Base-by-base conservation (phyloP, 139 green algal genomes). In the Coelastrella sp. region DNA sequence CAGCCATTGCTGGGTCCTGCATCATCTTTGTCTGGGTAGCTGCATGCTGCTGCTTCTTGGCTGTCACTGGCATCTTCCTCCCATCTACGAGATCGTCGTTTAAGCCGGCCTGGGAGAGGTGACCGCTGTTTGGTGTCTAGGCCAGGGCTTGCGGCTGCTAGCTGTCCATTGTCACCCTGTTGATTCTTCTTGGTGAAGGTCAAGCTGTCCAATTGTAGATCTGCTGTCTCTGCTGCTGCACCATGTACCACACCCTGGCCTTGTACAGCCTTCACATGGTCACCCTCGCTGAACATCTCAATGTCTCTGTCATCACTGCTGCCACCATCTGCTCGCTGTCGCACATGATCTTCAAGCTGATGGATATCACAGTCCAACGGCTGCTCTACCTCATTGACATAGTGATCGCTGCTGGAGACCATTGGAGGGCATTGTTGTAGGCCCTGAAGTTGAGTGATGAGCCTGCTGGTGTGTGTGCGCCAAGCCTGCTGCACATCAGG, bases 11-110 rank as follows among this genome's bases (percentile, higher is more conserved):
- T 82, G 75, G 2, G 2, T 21, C 21, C 53, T 23, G 19, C 34
- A 19, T 38, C 74, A 21, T 82, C 5, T 25, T 19, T 11, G 35
- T 82, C 40, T n/a, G 62, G 45, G 45, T 64, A 41, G 53, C 35
- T 71, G 51, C 2, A 41, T 27, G 53, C 37, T 17, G 75, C 75
- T 67, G 73, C 72, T 45, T 51, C 73, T 32, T 60, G 69, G 45
- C 72, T 80, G 32, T 64, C 25, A 25, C 75, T 82, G n/a, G 75
- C 53, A 40, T 71, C 34, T 32, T 41, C 4, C 5, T 67, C 30
- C n/a, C 2, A 37, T 19, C 73, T 34, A 30, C 67, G 67, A 35
- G 9, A 30, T 30, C 62, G 15, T 19, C 53, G 53, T 21, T 64
- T 64, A 21, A 64, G 7, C 27, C 62, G 38, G 62, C 23, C 25